These are phyloP conservation scores for Capsicum baccatum DNA, from an alignment of 257 asterid genomes.

Conservation along the genomic window DNA sequence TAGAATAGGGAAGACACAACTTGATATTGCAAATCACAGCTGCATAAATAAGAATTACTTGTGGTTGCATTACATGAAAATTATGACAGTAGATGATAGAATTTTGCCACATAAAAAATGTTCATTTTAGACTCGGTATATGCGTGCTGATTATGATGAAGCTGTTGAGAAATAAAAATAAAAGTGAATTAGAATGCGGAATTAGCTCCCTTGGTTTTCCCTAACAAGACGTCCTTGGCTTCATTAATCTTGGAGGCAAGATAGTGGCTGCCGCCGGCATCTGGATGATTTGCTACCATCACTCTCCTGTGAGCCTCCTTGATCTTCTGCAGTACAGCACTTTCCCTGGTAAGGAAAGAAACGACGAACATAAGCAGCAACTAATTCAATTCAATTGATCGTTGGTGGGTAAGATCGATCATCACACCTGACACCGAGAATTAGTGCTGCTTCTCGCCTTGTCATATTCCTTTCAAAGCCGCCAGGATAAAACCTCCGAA, in stretches of 20 bases:
- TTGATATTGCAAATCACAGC: not conserved
- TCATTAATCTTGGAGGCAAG: constrained; percentile 87
- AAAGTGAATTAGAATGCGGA: constrained; percentile 55
- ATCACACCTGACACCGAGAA: constrained; percentile 72
- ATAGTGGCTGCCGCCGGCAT: constrained; percentile 91
- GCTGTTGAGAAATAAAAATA: not conserved
- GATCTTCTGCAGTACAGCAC: constrained; percentile 52
- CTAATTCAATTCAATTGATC: not conserved
- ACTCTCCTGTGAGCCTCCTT: constrained; percentile 84
- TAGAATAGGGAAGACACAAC: not conserved
- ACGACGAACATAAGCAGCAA: not conserved
- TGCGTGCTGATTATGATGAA: not conserved
- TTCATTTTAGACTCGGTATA: not conserved
- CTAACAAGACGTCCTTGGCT: constrained; percentile 69
- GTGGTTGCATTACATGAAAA: not conserved
- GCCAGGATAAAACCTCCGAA: constrained; percentile 67
- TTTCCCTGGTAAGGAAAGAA: constrained; percentile 49
- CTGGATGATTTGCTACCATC: constrained; percentile 91
- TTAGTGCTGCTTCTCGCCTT: constrained; percentile 75
- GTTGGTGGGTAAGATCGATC: constrained; percentile 17
- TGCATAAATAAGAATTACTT: not conserved
- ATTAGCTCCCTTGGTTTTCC: constrained; percentile 44
- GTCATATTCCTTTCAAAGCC: constrained; percentile 75
- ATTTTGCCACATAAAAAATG: too few relatives aligned
- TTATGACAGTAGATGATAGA: not conserved